Conservation (phyloP, 176 grass and related monocot species). For the Musa schizocarpa region DNA sequence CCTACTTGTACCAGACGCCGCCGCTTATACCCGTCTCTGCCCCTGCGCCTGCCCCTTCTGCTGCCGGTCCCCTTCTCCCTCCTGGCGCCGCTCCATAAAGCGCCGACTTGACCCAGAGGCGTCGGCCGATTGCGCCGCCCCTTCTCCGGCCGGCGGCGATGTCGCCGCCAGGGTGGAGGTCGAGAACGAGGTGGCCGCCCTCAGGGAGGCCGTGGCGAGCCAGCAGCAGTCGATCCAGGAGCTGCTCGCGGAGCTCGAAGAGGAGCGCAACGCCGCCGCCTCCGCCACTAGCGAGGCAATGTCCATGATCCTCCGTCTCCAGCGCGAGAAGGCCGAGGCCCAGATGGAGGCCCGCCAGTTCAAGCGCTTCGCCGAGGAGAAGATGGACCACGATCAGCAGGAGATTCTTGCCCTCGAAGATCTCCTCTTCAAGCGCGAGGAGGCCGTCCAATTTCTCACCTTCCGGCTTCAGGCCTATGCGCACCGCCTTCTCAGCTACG, state of each 20-base stretch:
- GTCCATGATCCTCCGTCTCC: conserved; percentile 93
- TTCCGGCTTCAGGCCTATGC: conserved; percentile 43
- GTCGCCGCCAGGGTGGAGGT: conserved; percentile 45
- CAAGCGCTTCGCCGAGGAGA: conserved; percentile 87
- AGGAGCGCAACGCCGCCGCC: conserved; percentile 70
- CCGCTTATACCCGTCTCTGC: neutral
- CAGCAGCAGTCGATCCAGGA: conserved; percentile 45
- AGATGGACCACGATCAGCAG: conserved; percentile 68
- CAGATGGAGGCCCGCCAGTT: conserved; percentile 98
- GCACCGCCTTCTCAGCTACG: conserved; percentile 39
- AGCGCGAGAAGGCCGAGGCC: conserved; percentile 89
- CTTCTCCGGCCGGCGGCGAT: neutral
- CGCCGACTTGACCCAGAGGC: conserved; percentile 36
- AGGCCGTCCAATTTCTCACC: conserved; percentile 29
- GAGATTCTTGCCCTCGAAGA: conserved; percentile 52
- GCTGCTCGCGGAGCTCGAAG: conserved; percentile 67
- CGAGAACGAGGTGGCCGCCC: conserved; percentile 41
- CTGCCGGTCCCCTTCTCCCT: conserved; percentile 33
- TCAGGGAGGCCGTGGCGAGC: conserved; percentile 48
- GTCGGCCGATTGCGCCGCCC: neutral
- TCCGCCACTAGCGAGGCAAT: conserved; percentile 90
- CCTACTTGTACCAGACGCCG: neutral
- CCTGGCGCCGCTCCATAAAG: conserved; percentile 70
- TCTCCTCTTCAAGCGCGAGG: conserved; percentile 50
- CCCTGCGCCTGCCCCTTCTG: conserved; percentile 35